Percentiles rank a stretch among this genome's conserved stretches.
These are phyloP conservation scores for Anacardium occidentale DNA, from an alignment of 345 rosid species.

Conservation along the genomic window DNA sequence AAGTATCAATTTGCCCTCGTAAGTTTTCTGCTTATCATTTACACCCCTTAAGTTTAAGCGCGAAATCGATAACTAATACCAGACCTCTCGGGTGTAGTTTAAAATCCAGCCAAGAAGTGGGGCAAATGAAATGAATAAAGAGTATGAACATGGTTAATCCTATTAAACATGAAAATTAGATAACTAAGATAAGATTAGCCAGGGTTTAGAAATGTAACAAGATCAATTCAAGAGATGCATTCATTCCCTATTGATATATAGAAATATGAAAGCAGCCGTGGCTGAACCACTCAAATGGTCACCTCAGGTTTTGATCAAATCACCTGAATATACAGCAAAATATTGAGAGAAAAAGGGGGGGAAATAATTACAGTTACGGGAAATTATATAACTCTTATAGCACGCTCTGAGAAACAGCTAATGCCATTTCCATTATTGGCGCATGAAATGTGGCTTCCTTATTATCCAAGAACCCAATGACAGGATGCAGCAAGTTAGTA, in stretches of 20 bases:
- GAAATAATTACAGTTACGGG: conserved; percentile 18
- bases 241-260: not conserved
- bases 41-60: too few relatives aligned
- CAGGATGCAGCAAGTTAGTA: conserved; percentile 32
- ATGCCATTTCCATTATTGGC: not conserved
- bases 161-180: not conserved
- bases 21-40: too few relatives aligned
- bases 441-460: not conserved
- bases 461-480: conserved; percentile 1
- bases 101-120: too few relatives aligned
- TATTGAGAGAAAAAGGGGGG: not conserved
- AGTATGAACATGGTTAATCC: not conserved
- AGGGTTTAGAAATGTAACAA: not conserved
- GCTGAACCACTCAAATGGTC: conserved; percentile 3
- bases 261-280: not conserved
- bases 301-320: not conserved
- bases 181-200: not conserved
- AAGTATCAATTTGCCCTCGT: too few relatives aligned
- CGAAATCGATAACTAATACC: too few relatives aligned
- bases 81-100: too few relatives aligned
- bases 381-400: not conserved
- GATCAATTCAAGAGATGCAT: not conserved
- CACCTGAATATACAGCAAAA: not conserved
- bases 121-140: not conserved
- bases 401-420: not conserved